phyloP scores from a whole-genome alignment of 192 early-diverging fungal species.

The Entomortierella lignicola region DNA sequence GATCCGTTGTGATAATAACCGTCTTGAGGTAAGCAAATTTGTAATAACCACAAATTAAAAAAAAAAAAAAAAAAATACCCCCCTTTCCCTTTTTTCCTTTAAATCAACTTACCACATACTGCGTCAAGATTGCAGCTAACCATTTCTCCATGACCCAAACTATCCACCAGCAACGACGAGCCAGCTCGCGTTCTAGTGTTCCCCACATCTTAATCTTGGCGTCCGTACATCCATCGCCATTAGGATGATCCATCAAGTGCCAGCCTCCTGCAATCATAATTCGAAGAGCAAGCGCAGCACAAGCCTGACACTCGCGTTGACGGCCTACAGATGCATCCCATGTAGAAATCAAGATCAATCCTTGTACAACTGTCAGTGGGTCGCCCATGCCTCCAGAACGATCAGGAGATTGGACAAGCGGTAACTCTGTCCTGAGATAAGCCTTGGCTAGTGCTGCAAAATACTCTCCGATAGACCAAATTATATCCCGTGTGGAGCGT shows the following conservation, averaged over 20 bases:
- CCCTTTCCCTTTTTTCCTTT: neutral
- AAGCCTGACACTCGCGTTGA: slow-evolving; percentile 48
- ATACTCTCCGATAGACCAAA: slow-evolving; percentile 54
- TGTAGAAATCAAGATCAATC: slow-evolving; percentile 47
- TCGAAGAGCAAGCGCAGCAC: slow-evolving; percentile 44
- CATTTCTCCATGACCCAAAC: slow-evolving; percentile 52
- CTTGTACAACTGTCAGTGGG: slow-evolving; percentile 48
- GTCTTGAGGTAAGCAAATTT: neutral
- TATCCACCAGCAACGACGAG: slow-evolving; percentile 53
- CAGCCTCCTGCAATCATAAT: slow-evolving; percentile 55
- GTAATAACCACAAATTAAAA: too few species aligned
- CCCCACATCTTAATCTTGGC: slow-evolving; percentile 55
- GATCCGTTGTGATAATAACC: neutral
- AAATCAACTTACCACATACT: slow-evolving; percentile 44
- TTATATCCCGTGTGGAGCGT: slow-evolving; percentile 43
- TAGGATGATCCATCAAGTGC: slow-evolving; percentile 53
- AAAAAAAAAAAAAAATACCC: too few species aligned
- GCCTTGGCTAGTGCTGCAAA: slow-evolving; percentile 46
- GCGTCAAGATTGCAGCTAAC: slow-evolving; percentile 45
- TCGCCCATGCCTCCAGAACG: slow-evolving; percentile 46
- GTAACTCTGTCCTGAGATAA: slow-evolving; percentile 45
- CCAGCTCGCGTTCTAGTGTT: slow-evolving; percentile 51
- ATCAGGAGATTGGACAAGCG: slow-evolving; percentile 45
- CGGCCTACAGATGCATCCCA: slow-evolving; percentile 53
- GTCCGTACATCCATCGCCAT: slow-evolving; percentile 50